Evolutionary conservation across 768 basidiomycete genomes (phyloP), one percentile per base, ranked within the genome.

Genomic region (Scleroderma citrinum): DNA sequence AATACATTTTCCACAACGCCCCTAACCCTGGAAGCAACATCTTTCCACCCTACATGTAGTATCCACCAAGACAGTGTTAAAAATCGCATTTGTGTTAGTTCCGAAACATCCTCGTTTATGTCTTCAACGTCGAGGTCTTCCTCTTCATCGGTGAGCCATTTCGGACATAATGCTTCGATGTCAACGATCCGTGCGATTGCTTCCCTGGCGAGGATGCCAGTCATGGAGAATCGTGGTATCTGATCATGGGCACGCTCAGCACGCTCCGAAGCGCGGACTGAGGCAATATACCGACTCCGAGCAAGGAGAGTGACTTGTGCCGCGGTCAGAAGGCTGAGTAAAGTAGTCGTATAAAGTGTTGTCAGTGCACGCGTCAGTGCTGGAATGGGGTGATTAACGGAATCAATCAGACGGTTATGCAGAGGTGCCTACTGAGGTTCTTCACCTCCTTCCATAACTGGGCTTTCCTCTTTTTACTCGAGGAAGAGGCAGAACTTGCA

Each of bases 401-500:
- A 3, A 44, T 48, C 46, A 14, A 42, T 38, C 12, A 20, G 16
- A 45, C 39, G 37, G 8, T 16, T 16, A 16, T 19, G n/a, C 16
- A 41, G 39, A 17, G 10, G 24, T 59, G 85, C 90, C 83, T 29
- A 94, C 80, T 54, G 2, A 63, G 56, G 32, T 92, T 78, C 65
- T 96, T 97, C 32, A 96, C 78, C 67, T 96, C 92, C 49, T 83
- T 83, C 95, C 95, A 98, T 7, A 98, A 71, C 58, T 94, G 85
- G 1, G 77, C 79, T 62, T 85, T 92, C n/a, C 78, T 82, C 52
- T 77, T 72, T 21, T 69, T 68, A 36, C 55, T 52, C 36, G 49
- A 54, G 16, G 59, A 56, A 3, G 41, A 34, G 7, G 36, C 39
- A 1, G 57, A 54, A 12, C 32, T 32, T 10, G 49, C 53, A 44